Evolutionary conservation across 1,284 basidiomycete species (phyloP), one percentile per base, ranked within the genome.

Genomic region (Ganoderma lucidum): DNA sequence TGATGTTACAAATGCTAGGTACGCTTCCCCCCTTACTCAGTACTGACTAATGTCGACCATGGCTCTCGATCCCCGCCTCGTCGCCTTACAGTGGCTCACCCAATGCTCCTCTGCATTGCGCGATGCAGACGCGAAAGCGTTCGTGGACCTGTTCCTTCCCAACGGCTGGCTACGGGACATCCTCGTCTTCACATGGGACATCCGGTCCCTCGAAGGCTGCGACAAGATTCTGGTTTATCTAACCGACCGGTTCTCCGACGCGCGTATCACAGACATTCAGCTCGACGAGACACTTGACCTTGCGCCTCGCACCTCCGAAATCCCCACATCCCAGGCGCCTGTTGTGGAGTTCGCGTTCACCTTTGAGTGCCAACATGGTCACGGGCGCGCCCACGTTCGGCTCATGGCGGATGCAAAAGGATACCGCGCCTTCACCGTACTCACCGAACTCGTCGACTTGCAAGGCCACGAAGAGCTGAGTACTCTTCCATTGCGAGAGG

Each of bases 151-250:
- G 23, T 81, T 88, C 67, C 77, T 83, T 15, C 79, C 82, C 0
- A 81, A 85, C 55, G 83, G 85, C 1, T 83, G 82, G 77, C 86
- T 87, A 85, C 81, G 88, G 30, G 90, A 91, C 75, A 81, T 88
- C 70, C 82, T 90, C n/a, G 81, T 88, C 0, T 81, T 90, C 63
- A 88, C 89, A 3, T 91, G 88, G 88, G 85, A 89, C 74, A 85
- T 89, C 69, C 86, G 90, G 41, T 87, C 89, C 0, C 86, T 90
- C 74, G 80, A 82, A 66, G 84, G 86, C 8, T 66, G 71, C 6
- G 62, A 78, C 2, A 75, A 77, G 63, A 85, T 91, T 71, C 74
- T 71, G 0, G 71, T 76, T 35, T 86, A 88, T 76, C 79, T 89
- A 28, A 58, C 66, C 0, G 83, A 84, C 70, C 72, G 71, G 9